These are phyloP conservation scores for Malus sylvestris DNA, from an alignment of 306 rosid species.

Conservation along the genomic window DNA sequence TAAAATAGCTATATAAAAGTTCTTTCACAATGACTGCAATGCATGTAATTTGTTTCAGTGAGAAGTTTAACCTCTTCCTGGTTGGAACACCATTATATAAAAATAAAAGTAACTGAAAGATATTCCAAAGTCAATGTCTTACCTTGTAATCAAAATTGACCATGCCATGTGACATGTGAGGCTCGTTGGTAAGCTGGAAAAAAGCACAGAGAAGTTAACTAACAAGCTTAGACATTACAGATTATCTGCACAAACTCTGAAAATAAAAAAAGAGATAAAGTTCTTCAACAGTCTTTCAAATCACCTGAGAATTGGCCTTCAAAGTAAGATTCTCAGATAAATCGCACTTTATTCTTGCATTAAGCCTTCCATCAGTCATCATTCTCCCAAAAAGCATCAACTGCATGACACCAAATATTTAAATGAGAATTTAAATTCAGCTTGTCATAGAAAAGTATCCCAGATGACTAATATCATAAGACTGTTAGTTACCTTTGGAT, in stretches of 20 bases:
- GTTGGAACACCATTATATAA: background rate
- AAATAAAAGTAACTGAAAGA: background rate
- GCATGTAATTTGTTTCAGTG: background rate
- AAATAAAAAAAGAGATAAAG: background rate
- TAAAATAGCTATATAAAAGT: background rate
- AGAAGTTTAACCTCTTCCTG: background rate
- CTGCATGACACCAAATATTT: slow-evolving; percentile 23
- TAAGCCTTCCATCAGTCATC: slow-evolving; percentile 87
- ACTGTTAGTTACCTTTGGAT: slow-evolving; percentile 60
- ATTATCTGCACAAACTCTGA: background rate
- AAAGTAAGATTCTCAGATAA: slow-evolving; percentile 64
- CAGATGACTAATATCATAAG: background rate
- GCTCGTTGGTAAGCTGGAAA: slow-evolving; percentile 81
- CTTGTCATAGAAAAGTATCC: background rate
- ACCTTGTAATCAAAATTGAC: slow-evolving; percentile 92
- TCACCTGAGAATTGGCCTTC: slow-evolving; percentile 95
- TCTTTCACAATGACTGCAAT: background rate
- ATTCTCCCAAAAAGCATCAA: slow-evolving; percentile 89
- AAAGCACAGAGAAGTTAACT: background rate
- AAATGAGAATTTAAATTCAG: background rate
- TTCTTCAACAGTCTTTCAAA: background rate
- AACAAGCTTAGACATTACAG: background rate
- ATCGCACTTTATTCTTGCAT: slow-evolving; percentile 80
- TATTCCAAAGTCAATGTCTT: background rate
- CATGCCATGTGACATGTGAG: slow-evolving; percentile 98